phyloP scores from a whole-genome alignment of 352 stramenopile species.

The Phytophthora capsici region DNA sequence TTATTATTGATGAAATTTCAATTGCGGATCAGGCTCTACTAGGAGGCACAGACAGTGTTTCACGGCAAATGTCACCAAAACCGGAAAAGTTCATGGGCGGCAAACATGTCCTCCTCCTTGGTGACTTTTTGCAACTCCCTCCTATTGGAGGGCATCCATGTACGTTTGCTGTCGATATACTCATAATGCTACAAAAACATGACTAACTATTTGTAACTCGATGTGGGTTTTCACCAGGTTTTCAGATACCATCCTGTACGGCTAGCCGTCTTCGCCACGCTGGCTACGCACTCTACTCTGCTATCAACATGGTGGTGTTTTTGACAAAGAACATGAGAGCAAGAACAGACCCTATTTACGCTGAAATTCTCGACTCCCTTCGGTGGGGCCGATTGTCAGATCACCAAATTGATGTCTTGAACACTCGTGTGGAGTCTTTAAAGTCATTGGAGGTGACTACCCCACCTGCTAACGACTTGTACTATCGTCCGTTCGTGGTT shows the following conservation, averaged over 20 bases:
- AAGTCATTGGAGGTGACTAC: too few relatives aligned
- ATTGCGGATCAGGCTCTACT: slow-evolving; percentile 32
- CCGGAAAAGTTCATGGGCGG: slow-evolving; percentile 25
- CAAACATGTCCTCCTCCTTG: slow-evolving; percentile 20
- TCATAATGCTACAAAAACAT: too few relatives aligned
- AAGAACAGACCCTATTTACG: not conserved
- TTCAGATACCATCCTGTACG: not conserved
- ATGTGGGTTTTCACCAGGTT: too few relatives aligned
- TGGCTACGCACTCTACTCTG: slow-evolving; percentile 21
- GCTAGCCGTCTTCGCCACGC: not conserved
- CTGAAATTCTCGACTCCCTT: slow-evolving; percentile 3
- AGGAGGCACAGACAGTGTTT: slow-evolving; percentile 8
- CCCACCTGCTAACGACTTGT: not conserved
- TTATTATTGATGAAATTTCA: slow-evolving; percentile 35
- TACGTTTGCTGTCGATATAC: slow-evolving; percentile 6
- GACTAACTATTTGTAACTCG: too few relatives aligned
- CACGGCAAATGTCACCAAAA: slow-evolving; percentile 1
- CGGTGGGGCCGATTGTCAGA: not conserved
- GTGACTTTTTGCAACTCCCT: slow-evolving; percentile 33
- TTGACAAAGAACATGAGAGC: slow-evolving; percentile 15
- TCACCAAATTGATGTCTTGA: not conserved
- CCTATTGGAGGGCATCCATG: slow-evolving; percentile 16
- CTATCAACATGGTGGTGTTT: slow-evolving; percentile 20
- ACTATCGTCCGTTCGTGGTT: slow-evolving; percentile 10
- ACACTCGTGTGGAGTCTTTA: slow-evolving; percentile 9